A percentile compares a stretch with the other conserved stretches of the same genome.
Evolutionary conservation across 2,329 filamentous ascomycete genomes (phyloP).

Genomic region (Penicillium sp.): DNA sequence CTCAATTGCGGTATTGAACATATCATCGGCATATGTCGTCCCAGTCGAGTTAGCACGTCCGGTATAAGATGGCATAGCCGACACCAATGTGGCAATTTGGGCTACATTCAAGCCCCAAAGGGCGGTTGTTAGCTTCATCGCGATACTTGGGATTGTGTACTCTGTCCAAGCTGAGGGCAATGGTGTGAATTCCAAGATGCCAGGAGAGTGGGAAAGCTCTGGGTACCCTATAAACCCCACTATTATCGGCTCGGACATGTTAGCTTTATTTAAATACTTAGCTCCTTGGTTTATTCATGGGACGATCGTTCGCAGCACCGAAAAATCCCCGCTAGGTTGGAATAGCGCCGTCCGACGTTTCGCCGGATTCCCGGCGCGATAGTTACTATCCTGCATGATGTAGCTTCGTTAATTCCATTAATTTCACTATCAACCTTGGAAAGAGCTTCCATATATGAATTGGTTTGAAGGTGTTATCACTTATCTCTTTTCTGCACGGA

Average conservation of each 20-base stretch:
- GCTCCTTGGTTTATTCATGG: background rate
- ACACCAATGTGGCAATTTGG: background rate
- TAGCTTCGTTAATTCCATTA: too few species aligned
- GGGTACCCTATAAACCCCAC: background rate
- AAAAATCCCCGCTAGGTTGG: background rate
- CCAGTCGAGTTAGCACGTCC: background rate
- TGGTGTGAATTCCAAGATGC: background rate
- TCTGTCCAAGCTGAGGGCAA: background rate
- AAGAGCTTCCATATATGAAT: background rate
- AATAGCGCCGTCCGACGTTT: background rate
- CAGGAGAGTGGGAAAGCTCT: background rate
- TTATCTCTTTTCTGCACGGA: background rate
- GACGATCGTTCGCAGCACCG: background rate
- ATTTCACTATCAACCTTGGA: too few species aligned
- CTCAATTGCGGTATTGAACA: conserved; percentile 20
- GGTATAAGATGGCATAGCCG: background rate
- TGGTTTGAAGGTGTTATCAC: background rate
- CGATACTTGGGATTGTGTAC: background rate
- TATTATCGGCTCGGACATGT: background rate
- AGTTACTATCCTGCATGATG: background rate
- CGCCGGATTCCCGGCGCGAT: background rate
- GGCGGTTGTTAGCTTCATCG: background rate
- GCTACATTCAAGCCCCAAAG: background rate
- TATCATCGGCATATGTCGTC: conserved; percentile 6
- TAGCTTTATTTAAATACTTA: background rate